Conservation (phyloP, 345 rosid genomes). For the Clausena lansium region DNA sequence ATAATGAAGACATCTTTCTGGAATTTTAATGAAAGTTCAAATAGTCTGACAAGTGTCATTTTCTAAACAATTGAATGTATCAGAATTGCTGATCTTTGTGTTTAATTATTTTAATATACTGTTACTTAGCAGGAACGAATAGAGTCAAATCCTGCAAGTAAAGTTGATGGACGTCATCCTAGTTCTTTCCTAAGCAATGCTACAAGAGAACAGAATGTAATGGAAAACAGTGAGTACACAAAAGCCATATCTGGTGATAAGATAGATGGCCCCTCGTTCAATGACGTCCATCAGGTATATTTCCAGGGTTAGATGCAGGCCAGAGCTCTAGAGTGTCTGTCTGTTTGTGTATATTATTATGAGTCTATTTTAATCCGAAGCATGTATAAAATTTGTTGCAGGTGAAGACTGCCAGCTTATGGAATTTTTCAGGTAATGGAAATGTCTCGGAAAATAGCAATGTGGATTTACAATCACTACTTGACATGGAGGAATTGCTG, state of each 20-base stretch:
- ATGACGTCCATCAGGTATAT: constrained; percentile 44
- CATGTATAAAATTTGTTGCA: constrained; percentile 23
- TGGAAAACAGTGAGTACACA: constrained; percentile 20
- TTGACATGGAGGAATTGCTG: constrained; percentile 72
- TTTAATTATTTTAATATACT: constrained; percentile 7
- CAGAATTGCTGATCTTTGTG: background rate
- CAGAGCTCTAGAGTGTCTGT: constrained; percentile 13
- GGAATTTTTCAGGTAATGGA: constrained; percentile 36
- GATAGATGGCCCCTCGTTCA: constrained; percentile 24
- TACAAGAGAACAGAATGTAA: constrained; percentile 34
- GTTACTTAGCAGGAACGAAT: constrained; percentile 24
- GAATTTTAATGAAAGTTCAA: constrained; percentile 1
- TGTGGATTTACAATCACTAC: constrained; percentile 44
- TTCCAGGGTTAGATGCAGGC: constrained; percentile 17
- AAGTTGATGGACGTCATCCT: constrained; percentile 22
- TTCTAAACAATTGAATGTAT: background rate
- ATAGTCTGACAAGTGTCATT: background rate
- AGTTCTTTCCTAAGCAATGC: constrained; percentile 27
- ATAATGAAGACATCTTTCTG: background rate
- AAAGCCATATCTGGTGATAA: constrained; percentile 38
- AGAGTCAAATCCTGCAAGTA: constrained; percentile 23
- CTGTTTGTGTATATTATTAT: background rate
- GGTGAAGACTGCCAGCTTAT: constrained; percentile 39
- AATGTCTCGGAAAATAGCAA: constrained; percentile 38
- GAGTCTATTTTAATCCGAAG: background rate